phyloP scores from a whole-genome alignment of 768 basidiomycete species.

The Sarcomyxa edulis region DNA sequence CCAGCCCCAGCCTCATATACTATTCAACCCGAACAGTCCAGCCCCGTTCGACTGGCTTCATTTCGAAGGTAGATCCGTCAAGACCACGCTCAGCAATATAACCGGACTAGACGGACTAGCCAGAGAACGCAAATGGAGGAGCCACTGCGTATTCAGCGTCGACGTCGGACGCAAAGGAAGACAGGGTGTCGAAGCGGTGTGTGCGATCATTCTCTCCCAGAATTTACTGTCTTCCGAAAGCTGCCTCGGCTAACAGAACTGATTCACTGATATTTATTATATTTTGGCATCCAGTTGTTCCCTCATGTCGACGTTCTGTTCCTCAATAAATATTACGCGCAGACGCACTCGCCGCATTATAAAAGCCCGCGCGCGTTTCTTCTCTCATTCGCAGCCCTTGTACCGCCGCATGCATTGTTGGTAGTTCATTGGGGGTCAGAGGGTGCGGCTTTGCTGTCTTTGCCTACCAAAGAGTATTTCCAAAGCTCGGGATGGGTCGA shows the following conservation, averaged over 20 bases:
- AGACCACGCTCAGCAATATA: conserved; percentile 75
- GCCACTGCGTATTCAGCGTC: conserved; percentile 76
- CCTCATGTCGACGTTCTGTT: conserved; percentile 84
- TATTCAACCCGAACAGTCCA: conserved; percentile 48
- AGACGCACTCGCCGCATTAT: conserved; percentile 53
- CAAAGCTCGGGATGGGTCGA: conserved; percentile 82
- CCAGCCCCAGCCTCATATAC: conserved; percentile 18
- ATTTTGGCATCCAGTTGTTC: conserved; percentile 58
- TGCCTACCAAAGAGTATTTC: conserved; percentile 83
- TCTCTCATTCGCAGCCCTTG: conserved; percentile 63
- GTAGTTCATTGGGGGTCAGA: conserved; percentile 77
- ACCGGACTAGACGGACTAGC: conserved; percentile 78
- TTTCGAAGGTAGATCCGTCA: conserved; percentile 76
- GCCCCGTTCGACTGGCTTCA: conserved; percentile 87
- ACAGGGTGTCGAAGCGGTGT: conserved; percentile 76
- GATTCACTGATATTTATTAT: not conserved
- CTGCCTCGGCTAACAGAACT: not conserved
- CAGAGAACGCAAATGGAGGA: conserved; percentile 78
- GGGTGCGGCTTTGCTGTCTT: conserved; percentile 73
- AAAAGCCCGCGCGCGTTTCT: conserved; percentile 70
- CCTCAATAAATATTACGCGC: conserved; percentile 67
- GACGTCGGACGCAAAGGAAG: conserved; percentile 70
- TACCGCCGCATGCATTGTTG: conserved; percentile 72
- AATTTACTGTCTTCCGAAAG: conserved; percentile 10
- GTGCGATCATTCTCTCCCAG: conserved; percentile 16